A percentile compares a stretch with the other conserved stretches of the same genome.
phyloP scores from a whole-genome alignment of 495 filamentous ascomycete species.

The Penicillium coprophilum region DNA sequence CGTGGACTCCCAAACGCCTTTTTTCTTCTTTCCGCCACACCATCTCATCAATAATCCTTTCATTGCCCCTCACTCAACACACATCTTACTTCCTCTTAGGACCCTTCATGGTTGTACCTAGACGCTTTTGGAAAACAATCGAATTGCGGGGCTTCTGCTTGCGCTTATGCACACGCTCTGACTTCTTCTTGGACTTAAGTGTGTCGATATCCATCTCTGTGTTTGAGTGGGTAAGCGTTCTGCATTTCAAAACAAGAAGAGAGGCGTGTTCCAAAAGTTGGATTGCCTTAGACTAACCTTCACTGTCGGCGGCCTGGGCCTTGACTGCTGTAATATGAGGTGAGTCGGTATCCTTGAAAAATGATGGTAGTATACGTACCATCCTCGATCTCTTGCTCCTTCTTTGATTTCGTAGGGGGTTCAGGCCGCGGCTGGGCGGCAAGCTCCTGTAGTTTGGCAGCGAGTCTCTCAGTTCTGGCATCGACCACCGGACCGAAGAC shows the following conservation, averaged over 20 bases:
- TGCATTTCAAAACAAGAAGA: neutral
- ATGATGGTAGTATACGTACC: slow-evolving; percentile 28
- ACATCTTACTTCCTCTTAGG: slow-evolving; percentile 35
- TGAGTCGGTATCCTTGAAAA: neutral
- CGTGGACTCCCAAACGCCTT: slow-evolving; percentile 14
- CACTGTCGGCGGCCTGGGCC: slow-evolving; percentile 14
- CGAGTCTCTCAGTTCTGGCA: slow-evolving; percentile 73
- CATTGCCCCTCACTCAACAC: neutral
- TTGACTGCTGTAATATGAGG: slow-evolving; percentile 12
- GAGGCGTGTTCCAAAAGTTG: neutral
- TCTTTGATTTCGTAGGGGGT: slow-evolving; percentile 25
- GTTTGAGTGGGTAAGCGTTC: slow-evolving; percentile 11
- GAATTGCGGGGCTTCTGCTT: slow-evolving; percentile 42
- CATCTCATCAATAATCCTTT: slow-evolving; percentile 35
- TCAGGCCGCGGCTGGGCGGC: slow-evolving; percentile 60
- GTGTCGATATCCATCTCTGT: slow-evolving; percentile 45
- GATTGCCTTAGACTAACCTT: slow-evolving; percentile 22
- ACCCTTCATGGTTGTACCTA: slow-evolving; percentile 30
- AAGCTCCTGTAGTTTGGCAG: slow-evolving; percentile 75
- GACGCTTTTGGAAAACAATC: slow-evolving; percentile 42
- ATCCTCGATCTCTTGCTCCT: slow-evolving; percentile 20
- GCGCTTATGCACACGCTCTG: slow-evolving; percentile 41
- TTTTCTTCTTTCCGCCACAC: slow-evolving; percentile 7
- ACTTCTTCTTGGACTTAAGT: slow-evolving; percentile 27
- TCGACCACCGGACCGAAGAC: slow-evolving; percentile 78